These are phyloP conservation scores for Haberlea rhodopensis DNA, from an alignment of 257 asterid genomes.

Conservation along the genomic window DNA sequence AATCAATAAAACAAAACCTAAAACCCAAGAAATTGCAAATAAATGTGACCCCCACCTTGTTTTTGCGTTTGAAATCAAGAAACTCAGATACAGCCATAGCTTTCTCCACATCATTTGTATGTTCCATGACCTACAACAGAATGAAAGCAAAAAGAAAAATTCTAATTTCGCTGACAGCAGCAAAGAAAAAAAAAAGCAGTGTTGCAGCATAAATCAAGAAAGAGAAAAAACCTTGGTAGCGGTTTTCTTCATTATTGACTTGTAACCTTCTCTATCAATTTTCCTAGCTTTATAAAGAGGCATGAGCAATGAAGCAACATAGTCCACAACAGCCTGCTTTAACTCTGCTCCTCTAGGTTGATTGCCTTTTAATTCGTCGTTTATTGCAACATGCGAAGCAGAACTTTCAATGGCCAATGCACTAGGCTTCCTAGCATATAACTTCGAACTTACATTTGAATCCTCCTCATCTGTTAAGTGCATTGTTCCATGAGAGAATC, in stretches of 20 bases:
- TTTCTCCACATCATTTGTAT: conserved; percentile 80
- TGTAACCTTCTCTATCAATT: conserved; percentile 84
- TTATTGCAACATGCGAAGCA: conserved; percentile 67
- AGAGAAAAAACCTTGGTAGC: conserved; percentile 91
- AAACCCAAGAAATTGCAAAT: conserved; percentile 17
- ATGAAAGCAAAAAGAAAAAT: conserved; percentile 30
- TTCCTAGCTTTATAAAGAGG: conserved; percentile 96
- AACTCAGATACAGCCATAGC: conserved; percentile 78
- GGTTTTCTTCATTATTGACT: conserved; percentile 95
- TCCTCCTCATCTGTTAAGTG: conserved; percentile 79
- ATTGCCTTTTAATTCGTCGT: conserved; percentile 48
- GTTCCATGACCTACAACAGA: conserved; percentile 99
- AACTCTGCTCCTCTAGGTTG: conserved; percentile 81
- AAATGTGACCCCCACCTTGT: conserved; percentile 55
- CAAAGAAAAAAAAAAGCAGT: conserved; percentile 13
- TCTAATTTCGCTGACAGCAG: conserved; percentile 15
- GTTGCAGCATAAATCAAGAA: background rate
- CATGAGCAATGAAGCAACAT: conserved; percentile 93
- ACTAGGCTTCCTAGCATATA: conserved; percentile 41
- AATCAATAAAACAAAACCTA: background rate
- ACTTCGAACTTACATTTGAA: conserved; percentile 57
- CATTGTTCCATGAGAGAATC: conserved; percentile 57
- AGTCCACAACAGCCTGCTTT: conserved; percentile 88
- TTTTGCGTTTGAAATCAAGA: conserved; percentile 96
- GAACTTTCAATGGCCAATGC: conserved; percentile 68